Percentiles rank a stretch among this genome's conserved stretches.
Conservation (phyloP, 225 moss, liverwort and hornwort species). For the Lunularia cruciata region DNA sequence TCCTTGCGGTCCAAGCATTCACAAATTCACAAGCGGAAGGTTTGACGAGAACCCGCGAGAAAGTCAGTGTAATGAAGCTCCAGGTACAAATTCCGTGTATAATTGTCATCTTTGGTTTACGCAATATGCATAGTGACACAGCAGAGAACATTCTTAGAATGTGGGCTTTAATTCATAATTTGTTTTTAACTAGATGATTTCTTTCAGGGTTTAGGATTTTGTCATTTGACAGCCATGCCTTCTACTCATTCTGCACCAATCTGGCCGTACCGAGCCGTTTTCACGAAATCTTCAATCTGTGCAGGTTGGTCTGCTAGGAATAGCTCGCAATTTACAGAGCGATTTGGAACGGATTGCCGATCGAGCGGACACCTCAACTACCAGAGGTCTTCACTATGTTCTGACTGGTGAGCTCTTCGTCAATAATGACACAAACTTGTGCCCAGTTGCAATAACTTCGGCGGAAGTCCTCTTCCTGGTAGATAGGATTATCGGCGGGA, state of each 20-base stretch:
- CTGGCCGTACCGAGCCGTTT: neutral
- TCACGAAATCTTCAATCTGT: neutral
- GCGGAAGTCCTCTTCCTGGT: too few species aligned
- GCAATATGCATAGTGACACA: neutral
- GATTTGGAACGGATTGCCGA: conserved; percentile 53
- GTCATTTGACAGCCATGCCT: neutral
- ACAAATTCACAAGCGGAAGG: conserved; percentile 60
- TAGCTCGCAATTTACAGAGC: conserved; percentile 49
- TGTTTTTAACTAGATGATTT: neutral
- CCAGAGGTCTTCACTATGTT: conserved; percentile 54
- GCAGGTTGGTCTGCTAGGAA: conserved; percentile 59
- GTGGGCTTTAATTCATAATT: neutral
- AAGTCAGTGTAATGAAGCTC: conserved; percentile 78
- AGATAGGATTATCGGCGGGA: too few species aligned
- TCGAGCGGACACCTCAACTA: conserved; percentile 55
- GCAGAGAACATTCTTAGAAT: neutral
- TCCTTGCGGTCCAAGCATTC: conserved; percentile 73
- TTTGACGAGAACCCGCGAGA: conserved; percentile 45
- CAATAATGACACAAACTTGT: too few species aligned
- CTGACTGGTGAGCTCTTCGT: conserved; percentile 40
- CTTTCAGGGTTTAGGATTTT: too few species aligned
- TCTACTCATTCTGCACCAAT: neutral
- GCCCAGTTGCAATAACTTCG: too few species aligned
- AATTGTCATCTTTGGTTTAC: neutral
- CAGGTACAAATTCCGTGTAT: too few species aligned